phyloP scores from a whole-genome alignment of 148 eudicot species.

The Fagopyrum tataricum region DNA sequence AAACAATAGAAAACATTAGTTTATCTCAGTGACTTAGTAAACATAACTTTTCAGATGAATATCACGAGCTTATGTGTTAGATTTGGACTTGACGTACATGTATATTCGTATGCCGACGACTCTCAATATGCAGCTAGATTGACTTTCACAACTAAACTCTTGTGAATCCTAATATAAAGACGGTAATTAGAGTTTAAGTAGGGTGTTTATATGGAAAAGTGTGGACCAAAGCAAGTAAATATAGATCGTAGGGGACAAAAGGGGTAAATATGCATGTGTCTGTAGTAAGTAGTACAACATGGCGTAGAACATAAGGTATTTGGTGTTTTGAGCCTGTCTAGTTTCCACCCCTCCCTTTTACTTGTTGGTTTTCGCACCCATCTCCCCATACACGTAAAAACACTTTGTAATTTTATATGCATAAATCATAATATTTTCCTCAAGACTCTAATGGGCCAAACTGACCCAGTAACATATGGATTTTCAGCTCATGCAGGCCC shows the following conservation, averaged over 20 bases:
- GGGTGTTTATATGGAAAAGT: neutral
- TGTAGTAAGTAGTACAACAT: conserved; percentile 2
- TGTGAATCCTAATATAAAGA: neutral
- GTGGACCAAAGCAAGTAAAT: neutral
- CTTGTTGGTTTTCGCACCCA: conserved; percentile 2
- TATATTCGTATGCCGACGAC: too few species aligned
- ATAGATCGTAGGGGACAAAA: neutral
- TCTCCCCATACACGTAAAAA: neutral
- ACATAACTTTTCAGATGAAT: too few species aligned
- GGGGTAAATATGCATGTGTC: neutral
- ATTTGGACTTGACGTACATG: too few species aligned
- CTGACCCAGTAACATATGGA: too few species aligned
- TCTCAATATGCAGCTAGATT: too few species aligned
- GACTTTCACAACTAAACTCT: too few species aligned
- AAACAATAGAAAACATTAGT: too few species aligned
- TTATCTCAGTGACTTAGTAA: too few species aligned
- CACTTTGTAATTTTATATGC: neutral
- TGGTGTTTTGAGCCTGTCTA: conserved; percentile 11
- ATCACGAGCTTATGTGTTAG: too few species aligned
- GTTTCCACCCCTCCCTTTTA: neutral
- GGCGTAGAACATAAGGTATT: conserved; percentile 12
- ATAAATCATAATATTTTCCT: too few species aligned
- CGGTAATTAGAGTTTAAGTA: neutral
- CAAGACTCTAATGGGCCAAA: too few species aligned
- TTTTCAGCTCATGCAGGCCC: too few species aligned